A percentile compares a stretch with the other conserved stretches of the same genome.
Evolutionary conservation across 139 green algal species (phyloP).

Genomic region (Coelastrella sp.): DNA sequence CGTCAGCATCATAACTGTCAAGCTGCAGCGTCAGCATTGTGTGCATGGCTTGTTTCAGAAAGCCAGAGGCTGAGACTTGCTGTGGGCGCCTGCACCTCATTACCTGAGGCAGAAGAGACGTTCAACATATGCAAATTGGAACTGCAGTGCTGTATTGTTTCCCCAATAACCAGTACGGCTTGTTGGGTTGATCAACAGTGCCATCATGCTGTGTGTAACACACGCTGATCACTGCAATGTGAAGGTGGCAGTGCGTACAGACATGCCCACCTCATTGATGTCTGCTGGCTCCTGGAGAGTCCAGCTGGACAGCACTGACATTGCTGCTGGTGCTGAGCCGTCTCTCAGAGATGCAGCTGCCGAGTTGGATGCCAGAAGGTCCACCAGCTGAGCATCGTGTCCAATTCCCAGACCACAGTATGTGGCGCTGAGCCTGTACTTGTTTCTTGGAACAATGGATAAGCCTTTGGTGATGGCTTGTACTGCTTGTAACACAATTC

Average conservation of each 20-base stretch:
- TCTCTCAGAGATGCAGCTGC: conserved; percentile 50
- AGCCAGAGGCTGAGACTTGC: not conserved
- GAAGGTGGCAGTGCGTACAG: no score
- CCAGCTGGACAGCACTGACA: conserved; percentile 46
- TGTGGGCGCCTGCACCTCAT: conserved; percentile 2
- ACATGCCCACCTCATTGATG: conserved; percentile 46
- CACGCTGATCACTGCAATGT: no score
- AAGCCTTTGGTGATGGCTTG: not conserved
- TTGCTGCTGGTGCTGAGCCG: conserved; percentile 41
- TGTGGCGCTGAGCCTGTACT: conserved; percentile 6
- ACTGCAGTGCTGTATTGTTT: not conserved
- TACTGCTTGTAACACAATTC: conserved; percentile 9
- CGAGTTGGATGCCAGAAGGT: conserved; percentile 48
- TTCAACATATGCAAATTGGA: not conserved
- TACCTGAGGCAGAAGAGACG: not conserved
- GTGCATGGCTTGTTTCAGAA: conserved; percentile 33
- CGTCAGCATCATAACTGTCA: conserved; percentile 40
- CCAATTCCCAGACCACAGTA: conserved; percentile 16
- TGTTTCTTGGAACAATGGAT: conserved; percentile 25
- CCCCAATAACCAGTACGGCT: not conserved
- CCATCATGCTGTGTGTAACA: no score
- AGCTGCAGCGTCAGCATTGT: conserved; percentile 57
- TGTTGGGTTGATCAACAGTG: no score
- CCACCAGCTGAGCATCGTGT: conserved; percentile 45
- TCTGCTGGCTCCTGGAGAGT: conserved; percentile 47